These are phyloP conservation scores for Clarireedia hainanense DNA, from an alignment of 2,329 filamentous ascomycete genomes.

Conservation along the genomic window DNA sequence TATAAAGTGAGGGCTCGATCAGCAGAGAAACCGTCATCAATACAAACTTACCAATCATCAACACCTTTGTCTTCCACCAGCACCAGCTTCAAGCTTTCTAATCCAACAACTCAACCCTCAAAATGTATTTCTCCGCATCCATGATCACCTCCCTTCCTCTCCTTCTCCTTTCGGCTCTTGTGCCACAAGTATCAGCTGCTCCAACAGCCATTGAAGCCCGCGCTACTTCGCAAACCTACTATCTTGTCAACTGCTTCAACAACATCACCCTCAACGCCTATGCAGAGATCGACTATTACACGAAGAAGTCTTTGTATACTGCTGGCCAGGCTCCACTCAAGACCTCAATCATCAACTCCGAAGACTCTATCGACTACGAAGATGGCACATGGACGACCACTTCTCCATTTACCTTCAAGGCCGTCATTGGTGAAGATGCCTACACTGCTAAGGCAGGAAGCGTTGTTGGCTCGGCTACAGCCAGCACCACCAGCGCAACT, in stretches of 20 bases:
- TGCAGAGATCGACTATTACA: slow-evolving; percentile 5
- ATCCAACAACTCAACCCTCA: background rate
- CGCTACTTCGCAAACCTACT: slow-evolving; percentile 1
- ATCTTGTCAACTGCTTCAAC: slow-evolving; percentile 10
- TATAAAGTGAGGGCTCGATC: slow-evolving; percentile 1
- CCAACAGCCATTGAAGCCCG: background rate
- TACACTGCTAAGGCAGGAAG: background rate
- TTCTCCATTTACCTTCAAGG: background rate
- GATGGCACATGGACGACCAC: slow-evolving; percentile 5
- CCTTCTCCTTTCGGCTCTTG: slow-evolving; percentile 2
- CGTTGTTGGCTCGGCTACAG: background rate
- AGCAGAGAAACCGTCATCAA: background rate
- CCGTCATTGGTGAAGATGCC: background rate
- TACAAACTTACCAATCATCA: no score
- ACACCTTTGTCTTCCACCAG: no score
- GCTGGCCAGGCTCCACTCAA: background rate
- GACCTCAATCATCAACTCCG: background rate
- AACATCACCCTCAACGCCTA: background rate
- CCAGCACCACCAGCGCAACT: background rate
- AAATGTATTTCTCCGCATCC: slow-evolving; percentile 5
- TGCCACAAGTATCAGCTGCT: background rate
- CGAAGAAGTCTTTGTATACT: background rate
- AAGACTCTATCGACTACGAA: slow-evolving; percentile 4
- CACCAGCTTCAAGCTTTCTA: no score
- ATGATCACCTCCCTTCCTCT: slow-evolving; percentile 4